Evolutionary conservation across 176 grass and related monocot genomes (phyloP), one percentile per base, ranked within the genome.

Genomic region (Alloteropsis semialata): DNA sequence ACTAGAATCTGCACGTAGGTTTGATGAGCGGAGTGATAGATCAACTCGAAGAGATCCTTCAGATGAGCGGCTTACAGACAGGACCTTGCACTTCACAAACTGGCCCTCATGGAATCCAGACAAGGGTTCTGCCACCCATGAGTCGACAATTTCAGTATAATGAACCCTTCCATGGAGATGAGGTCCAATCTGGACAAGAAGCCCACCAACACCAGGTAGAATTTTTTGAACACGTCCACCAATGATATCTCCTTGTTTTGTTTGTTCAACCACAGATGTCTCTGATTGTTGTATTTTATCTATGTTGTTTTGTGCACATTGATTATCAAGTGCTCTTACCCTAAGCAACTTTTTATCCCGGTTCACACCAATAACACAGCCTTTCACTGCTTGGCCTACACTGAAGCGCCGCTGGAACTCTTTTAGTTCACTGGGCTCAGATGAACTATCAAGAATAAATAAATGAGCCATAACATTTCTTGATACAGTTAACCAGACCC

Each of bases 401-500:
- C 46, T 90, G 84, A 84, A 98, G 24, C 84, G 70, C 51, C 92
- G 83, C 65, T 91, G 90, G 88, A 98, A 98, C 54, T 90, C 84
- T 76, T 91, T 60, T 66, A 98, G 76, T 58, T 98, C 91, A 0
- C 62, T 57, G 5, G 92, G 92, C 76, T 98, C 91, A 12, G 61
- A 83, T 68, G 96, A 98, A 88, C 85, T 93, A 88, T 98, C 90
- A n/a, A 98, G 92, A 87, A 98, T 74, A 89, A 86, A 98, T 54
- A 98, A 60, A 80, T 98, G 79, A 25, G 96, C 92, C 85, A 84
- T 95, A 76, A 90, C 65, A 82, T 84, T 82, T 92, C 90, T 91
- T 68, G 96, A 93, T 80, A 98, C 78, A 72, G 84, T 93, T 84
- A 95, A 74, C 96, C 88, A 93, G 70, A 87, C 62, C 96, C 96